These are phyloP conservation scores for Phytophthora rubi DNA, from an alignment of 352 stramenopile species.

Conservation along the genomic window DNA sequence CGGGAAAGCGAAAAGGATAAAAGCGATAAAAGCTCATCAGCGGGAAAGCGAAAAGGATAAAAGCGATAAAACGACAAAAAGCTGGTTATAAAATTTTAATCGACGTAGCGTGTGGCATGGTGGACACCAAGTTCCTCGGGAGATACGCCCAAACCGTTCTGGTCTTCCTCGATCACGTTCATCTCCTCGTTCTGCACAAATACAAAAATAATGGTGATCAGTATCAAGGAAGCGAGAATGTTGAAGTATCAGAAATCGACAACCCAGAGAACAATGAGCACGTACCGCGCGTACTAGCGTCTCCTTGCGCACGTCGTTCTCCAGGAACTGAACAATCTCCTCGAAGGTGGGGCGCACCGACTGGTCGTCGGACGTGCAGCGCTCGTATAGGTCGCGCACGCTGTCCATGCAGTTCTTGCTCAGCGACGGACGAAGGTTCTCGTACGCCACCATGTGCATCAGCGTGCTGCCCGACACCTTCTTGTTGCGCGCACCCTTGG, in stretches of 20 bases:
- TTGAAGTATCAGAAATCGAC: constrained; percentile 18
- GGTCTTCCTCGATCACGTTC: constrained; percentile 42
- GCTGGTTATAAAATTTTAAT: constrained; percentile 52
- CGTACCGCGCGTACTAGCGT: constrained; percentile 81
- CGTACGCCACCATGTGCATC: constrained; percentile 92
- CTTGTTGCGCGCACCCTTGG: constrained; percentile 82
- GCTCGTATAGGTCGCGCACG: constrained; percentile 80
- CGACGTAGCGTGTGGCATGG: constrained; percentile 84
- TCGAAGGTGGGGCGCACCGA: constrained; percentile 80
- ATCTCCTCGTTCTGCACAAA: constrained; percentile 54
- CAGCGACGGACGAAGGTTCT: constrained; percentile 84
- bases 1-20: constrained; percentile 1
- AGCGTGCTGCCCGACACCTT: constrained; percentile 86
- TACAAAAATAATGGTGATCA: constrained; percentile 16
- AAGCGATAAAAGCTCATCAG: background rate
- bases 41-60: background rate
- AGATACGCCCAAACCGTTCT: constrained; percentile 52
- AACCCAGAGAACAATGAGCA: constrained; percentile 15
- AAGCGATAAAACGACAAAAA: constrained; percentile 14
- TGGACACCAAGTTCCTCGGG: constrained; percentile 85
- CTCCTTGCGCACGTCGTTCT: constrained; percentile 88
- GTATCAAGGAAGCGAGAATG: constrained; percentile 4
- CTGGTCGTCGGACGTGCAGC: constrained; percentile 83
- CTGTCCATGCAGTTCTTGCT: constrained; percentile 87
- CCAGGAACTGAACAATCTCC: constrained; percentile 85